Base-by-base conservation (phyloP, 2,329 filamentous ascomycete species). In the Monilinia fructigena region DNA sequence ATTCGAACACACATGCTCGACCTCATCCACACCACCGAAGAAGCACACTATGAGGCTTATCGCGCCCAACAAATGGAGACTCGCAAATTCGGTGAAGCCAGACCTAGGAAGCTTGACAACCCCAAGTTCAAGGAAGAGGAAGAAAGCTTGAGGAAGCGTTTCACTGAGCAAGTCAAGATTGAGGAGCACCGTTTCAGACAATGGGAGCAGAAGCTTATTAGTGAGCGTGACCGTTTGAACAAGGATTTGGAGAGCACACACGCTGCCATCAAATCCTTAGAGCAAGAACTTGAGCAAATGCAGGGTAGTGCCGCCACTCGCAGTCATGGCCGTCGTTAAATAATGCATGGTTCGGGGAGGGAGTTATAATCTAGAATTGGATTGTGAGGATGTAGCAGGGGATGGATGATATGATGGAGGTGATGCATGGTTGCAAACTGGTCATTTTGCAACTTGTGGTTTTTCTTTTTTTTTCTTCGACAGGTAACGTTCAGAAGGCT, bases 91-190 rank as follows among this genome's bases (percentile, higher is more conserved):
- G 95, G 95, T 81, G 96, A 99, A 83, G 94, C 93, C 68, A 89
- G 94, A 73, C 95, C 95, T 74, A 87, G 94, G 81, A 99, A 99
- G 87, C 85, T 99, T 75, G 95, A 99, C 83, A 99, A 99, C 85
- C 95, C 95, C 82, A 99, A 99, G 85, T 99, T 98, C 87, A 99
- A 99, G 88, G 95, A 99, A 80, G 95, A 99, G 82, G 95, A 99
- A 79, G 95, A 99, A 85, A 91, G 92, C 70, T 88, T 99, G 72
- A 89, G 95, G 82, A 99, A 99, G 89, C 89, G 96, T 75, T 99
- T 99, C 83, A 99, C 95, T 74, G 95, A 99, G 84, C 95, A 99
- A 81, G 95, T 99, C 84, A 99, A 99, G 91, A 91, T 99, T 77
- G 96, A 99, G 85, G 95, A 99, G 83, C 93, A 97, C 83, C 89